Percentiles rank a stretch among this genome's conserved stretches.
These are phyloP conservation scores for Ballota nigra DNA, from an alignment of 257 asterid species.

Conservation along the genomic window DNA sequence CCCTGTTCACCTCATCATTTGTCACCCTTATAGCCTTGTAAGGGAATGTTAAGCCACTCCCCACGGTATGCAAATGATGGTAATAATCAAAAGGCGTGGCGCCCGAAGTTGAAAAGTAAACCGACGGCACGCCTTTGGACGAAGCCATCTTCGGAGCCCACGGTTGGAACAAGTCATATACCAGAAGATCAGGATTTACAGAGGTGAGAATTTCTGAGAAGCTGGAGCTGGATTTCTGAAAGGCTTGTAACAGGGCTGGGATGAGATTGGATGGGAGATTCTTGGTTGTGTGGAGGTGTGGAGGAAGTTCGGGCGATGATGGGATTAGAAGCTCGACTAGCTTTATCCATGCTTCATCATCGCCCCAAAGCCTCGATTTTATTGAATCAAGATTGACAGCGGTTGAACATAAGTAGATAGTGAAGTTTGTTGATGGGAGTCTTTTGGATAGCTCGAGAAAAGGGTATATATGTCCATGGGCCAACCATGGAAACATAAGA, in stretches of 20 bases:
- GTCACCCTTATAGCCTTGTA: neutral
- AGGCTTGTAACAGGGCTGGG: conserved; percentile 15
- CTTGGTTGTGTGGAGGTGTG: conserved; percentile 30
- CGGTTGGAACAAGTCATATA: conserved; percentile 23
- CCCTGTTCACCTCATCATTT: neutral
- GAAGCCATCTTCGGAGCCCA: conserved; percentile 28
- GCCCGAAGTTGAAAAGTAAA: conserved; percentile 7
- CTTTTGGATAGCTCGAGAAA: conserved; percentile 41
- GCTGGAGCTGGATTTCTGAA: conserved; percentile 16
- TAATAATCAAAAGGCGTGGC: neutral
- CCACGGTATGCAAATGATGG: neutral
- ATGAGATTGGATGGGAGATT: conserved; percentile 15
- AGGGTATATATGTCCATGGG: conserved; percentile 46
- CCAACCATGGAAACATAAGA: conserved; percentile 52
- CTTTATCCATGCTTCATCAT: neutral
- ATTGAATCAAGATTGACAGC: conserved; percentile 26
- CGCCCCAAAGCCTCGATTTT: neutral
- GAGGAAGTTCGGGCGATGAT: conserved; percentile 15
- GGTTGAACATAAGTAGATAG: conserved; percentile 28
- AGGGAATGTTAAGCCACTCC: conserved; percentile 7
- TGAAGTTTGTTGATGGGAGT: conserved; percentile 33
- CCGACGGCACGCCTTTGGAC: neutral
- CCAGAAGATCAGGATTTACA: conserved; percentile 13
- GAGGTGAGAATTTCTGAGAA: conserved; percentile 15
- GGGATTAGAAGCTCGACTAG: conserved; percentile 21